Evolutionary conservation across 2,329 filamentous ascomycete species (phyloP).

Genomic region (Ascochyta pisi): DNA sequence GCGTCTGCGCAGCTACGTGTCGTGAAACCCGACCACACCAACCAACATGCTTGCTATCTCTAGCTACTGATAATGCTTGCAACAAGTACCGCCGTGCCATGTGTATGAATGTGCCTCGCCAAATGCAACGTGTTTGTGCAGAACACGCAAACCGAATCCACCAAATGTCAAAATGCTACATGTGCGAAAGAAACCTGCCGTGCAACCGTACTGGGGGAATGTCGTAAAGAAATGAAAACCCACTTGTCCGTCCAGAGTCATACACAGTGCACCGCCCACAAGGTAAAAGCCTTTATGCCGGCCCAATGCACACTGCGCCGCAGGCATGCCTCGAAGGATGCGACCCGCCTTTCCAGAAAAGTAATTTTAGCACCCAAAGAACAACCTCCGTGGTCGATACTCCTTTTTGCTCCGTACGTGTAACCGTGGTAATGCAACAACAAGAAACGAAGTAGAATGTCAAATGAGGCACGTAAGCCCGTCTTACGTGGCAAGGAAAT

Average conservation of each 20-base stretch:
- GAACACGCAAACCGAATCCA: neutral
- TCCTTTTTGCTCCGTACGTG: conserved; percentile 11
- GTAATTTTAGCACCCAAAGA: neutral
- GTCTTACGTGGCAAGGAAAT: conserved; percentile 64
- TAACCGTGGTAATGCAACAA: conserved; percentile 16
- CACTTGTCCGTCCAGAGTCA: conserved; percentile 10
- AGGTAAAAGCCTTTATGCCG: conserved; percentile 20
- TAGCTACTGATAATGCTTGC: conserved; percentile 16
- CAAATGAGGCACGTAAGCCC: conserved; percentile 2
- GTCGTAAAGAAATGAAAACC: conserved; percentile 10
- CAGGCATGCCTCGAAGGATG: conserved; percentile 10
- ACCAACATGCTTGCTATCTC: conserved; percentile 10
- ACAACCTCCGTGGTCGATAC: conserved; percentile 3
- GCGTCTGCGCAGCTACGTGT: conserved; percentile 32
- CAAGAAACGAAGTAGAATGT: conserved; percentile 13
- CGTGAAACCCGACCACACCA: conserved; percentile 25
- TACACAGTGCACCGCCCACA: conserved; percentile 21
- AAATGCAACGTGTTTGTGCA: conserved; percentile 22
- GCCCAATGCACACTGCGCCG: conserved; percentile 27
- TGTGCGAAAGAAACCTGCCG: conserved; percentile 6
- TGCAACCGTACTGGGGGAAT: conserved; percentile 19
- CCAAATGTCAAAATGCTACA: conserved; percentile 16
- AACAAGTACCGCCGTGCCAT: conserved; percentile 30
- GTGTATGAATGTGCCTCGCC: conserved; percentile 31
- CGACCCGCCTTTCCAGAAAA: conserved; percentile 14